Evolutionary conservation across 2,329 filamentous ascomycete genomes (phyloP).

Genomic region (Metarhizium rileyi): DNA sequence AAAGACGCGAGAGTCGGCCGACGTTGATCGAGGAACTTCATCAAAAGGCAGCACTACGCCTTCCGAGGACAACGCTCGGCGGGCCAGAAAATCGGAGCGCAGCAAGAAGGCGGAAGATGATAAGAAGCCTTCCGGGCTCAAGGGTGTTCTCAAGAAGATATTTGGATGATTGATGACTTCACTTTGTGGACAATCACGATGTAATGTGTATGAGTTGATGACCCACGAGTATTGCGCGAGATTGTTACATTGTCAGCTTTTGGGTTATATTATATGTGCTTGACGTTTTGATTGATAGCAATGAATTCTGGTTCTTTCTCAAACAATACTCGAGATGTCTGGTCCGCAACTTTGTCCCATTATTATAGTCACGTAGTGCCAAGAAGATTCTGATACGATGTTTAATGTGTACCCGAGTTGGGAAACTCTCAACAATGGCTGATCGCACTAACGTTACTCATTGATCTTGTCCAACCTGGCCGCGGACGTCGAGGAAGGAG

Average conservation of each 20-base stretch:
- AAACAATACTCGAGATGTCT: too few species aligned
- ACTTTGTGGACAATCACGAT: slow-evolving; percentile 6
- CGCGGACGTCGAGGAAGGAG: background rate
- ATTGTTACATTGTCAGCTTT: slow-evolving; percentile 9
- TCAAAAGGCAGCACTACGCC: slow-evolving; percentile 4
- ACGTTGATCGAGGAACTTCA: background rate
- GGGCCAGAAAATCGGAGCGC: slow-evolving; percentile 25
- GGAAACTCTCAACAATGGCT: too few species aligned
- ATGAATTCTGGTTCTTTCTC: too few species aligned
- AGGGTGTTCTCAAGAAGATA: slow-evolving; percentile 27
- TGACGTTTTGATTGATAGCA: background rate
- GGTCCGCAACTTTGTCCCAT: background rate
- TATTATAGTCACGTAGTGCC: too few species aligned
- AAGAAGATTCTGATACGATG: too few species aligned
- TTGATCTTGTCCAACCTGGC: too few species aligned
- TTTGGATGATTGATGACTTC: slow-evolving; percentile 14
- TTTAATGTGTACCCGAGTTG: too few species aligned
- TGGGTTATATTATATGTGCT: slow-evolving; percentile 5
- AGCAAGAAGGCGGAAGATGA: slow-evolving; percentile 21
- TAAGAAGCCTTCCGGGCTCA: slow-evolving; percentile 23
- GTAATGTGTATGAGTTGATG: slow-evolving; percentile 6
- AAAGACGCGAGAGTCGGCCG: slow-evolving; percentile 12
- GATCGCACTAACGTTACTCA: too few species aligned
- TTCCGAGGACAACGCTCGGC: slow-evolving; percentile 23
- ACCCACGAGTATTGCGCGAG: slow-evolving; percentile 1